Conservation (phyloP, 495 filamentous ascomycete species). For the Penicillium subrubescens region DNA sequence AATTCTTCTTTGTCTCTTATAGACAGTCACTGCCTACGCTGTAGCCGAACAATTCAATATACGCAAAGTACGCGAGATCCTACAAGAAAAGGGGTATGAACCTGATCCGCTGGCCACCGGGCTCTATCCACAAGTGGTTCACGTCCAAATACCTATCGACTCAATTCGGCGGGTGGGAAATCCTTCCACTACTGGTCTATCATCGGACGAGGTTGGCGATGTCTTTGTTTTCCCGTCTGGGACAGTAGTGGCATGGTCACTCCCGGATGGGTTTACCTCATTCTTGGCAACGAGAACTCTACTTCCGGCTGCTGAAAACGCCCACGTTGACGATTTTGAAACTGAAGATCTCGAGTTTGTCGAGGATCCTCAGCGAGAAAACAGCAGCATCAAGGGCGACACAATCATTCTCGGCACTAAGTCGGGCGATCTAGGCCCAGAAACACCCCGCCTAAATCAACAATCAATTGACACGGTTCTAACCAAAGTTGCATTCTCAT, state of each 20-base stretch:
- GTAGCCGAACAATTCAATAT: slow-evolving; percentile 87
- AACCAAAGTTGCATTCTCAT: slow-evolving; percentile 95
- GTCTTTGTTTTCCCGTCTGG: slow-evolving; percentile 97
- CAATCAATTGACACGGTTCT: slow-evolving; percentile 73
- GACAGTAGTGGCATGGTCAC: slow-evolving; percentile 88
- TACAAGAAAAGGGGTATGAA: slow-evolving; percentile 69
- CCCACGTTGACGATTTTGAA: slow-evolving; percentile 69
- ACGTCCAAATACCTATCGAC: slow-evolving; percentile 60
- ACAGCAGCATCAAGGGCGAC: slow-evolving; percentile 81
- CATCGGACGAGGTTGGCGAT: slow-evolving; percentile 71
- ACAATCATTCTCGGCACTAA: slow-evolving; percentile 88
- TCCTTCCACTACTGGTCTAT: slow-evolving; percentile 58
- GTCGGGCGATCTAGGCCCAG: slow-evolving; percentile 18
- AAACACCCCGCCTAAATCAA: slow-evolving; percentile 19
- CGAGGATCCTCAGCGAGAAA: slow-evolving; percentile 72
- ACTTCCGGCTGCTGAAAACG: slow-evolving; percentile 72
- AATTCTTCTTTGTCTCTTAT: slow-evolving; percentile 7
- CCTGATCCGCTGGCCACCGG: slow-evolving; percentile 62
- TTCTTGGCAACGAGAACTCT: slow-evolving; percentile 74
- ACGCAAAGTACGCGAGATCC: slow-evolving; percentile 65
- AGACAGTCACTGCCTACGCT: slow-evolving; percentile 78
- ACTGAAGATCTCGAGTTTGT: slow-evolving; percentile 89
- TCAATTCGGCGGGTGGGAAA: slow-evolving; percentile 53
- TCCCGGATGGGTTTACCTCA: slow-evolving; percentile 69
- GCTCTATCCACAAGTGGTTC: slow-evolving; percentile 67